Evolutionary conservation across 305 asterid species (phyloP).

Genomic region (Fraxinus sp.): DNA sequence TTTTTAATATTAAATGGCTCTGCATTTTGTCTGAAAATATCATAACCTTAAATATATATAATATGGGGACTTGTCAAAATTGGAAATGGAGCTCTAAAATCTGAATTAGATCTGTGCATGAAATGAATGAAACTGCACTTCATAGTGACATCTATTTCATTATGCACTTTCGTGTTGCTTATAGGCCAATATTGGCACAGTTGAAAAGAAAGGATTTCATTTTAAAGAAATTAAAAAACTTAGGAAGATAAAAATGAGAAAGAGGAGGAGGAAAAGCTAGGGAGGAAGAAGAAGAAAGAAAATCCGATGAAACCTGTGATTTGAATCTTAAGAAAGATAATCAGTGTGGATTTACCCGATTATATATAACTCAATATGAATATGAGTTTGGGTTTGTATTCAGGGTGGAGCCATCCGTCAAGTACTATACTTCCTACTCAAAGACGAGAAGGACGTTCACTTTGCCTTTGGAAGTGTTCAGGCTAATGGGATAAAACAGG

Average conservation of each 20-base stretch:
- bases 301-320: neutral
- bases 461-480: neutral
- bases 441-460: neutral
- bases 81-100: neutral
- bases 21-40: neutral
- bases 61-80: neutral
- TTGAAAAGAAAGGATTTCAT: neutral
- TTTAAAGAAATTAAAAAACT: neutral
- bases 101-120: neutral
- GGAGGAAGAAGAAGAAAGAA: neutral
- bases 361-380: neutral
- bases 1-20: neutral
- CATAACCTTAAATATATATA: neutral
- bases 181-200: neutral
- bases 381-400: constrained; percentile 8
- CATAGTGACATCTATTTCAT: neutral
- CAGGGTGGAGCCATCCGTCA: neutral
- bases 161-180: neutral
- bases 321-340: neutral
- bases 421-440: neutral
- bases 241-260: neutral
- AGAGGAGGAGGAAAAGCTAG: neutral
- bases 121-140: neutral
- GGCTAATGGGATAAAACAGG: neutral
- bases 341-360: neutral